Evolutionary conservation across 495 filamentous ascomycete species (phyloP).

Genomic region (Sabuloglossum arenarium): DNA sequence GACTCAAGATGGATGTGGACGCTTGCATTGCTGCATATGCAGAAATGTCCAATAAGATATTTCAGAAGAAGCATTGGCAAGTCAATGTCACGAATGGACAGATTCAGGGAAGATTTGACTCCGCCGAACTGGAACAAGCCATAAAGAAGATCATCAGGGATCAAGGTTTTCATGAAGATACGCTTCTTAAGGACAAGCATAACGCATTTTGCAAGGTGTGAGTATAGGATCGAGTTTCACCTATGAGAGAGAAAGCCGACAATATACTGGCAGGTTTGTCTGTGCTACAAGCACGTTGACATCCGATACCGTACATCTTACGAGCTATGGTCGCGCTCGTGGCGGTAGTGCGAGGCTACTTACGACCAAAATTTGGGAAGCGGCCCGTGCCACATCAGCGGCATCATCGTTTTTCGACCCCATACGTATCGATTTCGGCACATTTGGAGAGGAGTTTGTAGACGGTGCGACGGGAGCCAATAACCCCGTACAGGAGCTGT

Average conservation of each 20-base stretch:
- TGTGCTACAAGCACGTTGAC: neutral
- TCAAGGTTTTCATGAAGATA: conserved; percentile 5
- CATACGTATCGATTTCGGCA: conserved; percentile 1
- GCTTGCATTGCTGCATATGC: neutral
- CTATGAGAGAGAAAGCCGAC: neutral
- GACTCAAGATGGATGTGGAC: neutral
- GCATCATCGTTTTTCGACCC: conserved; percentile 5
- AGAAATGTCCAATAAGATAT: neutral
- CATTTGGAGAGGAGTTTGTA: neutral
- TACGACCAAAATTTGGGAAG: conserved; percentile 4
- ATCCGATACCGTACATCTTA: neutral
- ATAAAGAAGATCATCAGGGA: conserved; percentile 1
- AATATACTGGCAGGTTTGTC: neutral
- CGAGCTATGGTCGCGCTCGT: neutral
- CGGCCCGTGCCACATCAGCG: conserved; percentile 6
- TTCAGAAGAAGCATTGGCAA: neutral
- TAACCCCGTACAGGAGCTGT: conserved; percentile 3
- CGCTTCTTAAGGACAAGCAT: conserved; percentile 7
- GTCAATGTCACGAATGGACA: conserved; percentile 2
- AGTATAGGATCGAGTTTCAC: neutral
- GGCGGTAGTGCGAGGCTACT: neutral
- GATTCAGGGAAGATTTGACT: conserved; percentile 4
- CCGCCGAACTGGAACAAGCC: neutral
- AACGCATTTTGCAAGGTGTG: neutral
- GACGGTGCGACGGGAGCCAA: conserved; percentile 1